Base-by-base conservation (phyloP, 192 early-diverging fungal genomes). In the Piromyces finnis region DNA sequence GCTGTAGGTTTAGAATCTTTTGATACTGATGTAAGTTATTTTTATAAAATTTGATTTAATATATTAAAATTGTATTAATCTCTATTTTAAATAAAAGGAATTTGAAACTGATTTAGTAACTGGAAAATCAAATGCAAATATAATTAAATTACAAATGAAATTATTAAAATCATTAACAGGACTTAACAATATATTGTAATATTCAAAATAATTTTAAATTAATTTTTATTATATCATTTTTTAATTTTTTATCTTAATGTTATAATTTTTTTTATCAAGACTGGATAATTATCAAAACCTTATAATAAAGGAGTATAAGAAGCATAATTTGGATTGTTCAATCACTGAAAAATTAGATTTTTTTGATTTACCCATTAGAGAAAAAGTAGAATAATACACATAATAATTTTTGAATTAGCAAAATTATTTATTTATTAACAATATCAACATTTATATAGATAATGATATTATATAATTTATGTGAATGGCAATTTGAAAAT, bases 401-500 rank as follows among this genome's bases (percentile, higher is more conserved):
- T 77, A 77, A 80, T 29, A 84, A 81, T 26, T n/a, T 77, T 77
- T 27, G 59, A 28, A n/a, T n/a, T n/a, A n/a, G n/a, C n/a, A n/a
- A n/a, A n/a, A n/a, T n/a, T n/a, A n/a, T n/a, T n/a, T n/a, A n/a
- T n/a, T n/a, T n/a, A n/a, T n/a, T n/a, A n/a, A n/a, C n/a, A n/a
- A n/a, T n/a, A n/a, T n/a, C n/a, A n/a, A n/a, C n/a, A n/a, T n/a
- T n/a, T 79, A 12, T 27, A 17, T 36, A 86, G 85, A 83, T 87
- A 29, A 29, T 85, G 16, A 79, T 87, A 29, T 81, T 88, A 18
- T 81, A 87, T 77, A 36, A 77, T 59, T 81, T 89, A 16, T 88
- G 86, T 78, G 87, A 94, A 84, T 92, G 91, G 89, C 92, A 94
- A 82, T 81, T 92, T 68, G 92, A 93, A 77, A 86, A 89, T 80